Evolutionary conservation across 371 early-diverging fungal species (phyloP), one percentile per base, ranked within the genome.

Genomic region (Mortierella sp.): DNA sequence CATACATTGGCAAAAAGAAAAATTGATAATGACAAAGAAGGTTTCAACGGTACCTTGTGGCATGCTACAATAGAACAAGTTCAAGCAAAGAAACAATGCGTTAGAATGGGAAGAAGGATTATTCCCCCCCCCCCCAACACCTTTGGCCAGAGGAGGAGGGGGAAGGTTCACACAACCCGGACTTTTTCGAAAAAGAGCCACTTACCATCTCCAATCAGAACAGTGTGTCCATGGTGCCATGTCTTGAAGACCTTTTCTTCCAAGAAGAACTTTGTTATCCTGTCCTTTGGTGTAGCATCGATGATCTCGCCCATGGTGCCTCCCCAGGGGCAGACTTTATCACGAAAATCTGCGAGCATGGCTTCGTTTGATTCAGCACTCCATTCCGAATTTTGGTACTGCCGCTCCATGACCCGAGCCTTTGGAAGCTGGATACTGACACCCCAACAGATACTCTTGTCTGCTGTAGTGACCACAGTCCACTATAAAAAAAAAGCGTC

Each of bases 151-250:
- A 46, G 6, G n/a, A 46, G 18, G 6, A 46, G 19, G 19, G 19
- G 46, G 6, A 46, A 12, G 10, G 6, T 6, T 19, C 19, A 7
- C 46, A 6, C 46, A 6, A 18, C 46, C 46, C 6, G 6, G 10
- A 6, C 19, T 46, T 30, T 21, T 2, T 21, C 14, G 27, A 9
- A 18, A 34, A 34, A 7, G 34, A 34, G 4, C 4, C 34, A 21
- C 46, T 19, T 50, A 64, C 64, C 64, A 51, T 64, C 64, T 3
- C 64, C 58, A 26, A 64, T 49, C 21, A 64, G 64, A 21, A 64
- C 64, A 39, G 57, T 64, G 34, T 46, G 57, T 18, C 57, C 47
- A 30, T 57, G 47, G 47, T 57, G 46, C 24, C 64, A 57, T 0
- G 52, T 56, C 41, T 52, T 52, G 57, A 43, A 57, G 41, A 55